Conservation (phyloP, 345 rosid species). For the Citrus cavaleriei region DNA sequence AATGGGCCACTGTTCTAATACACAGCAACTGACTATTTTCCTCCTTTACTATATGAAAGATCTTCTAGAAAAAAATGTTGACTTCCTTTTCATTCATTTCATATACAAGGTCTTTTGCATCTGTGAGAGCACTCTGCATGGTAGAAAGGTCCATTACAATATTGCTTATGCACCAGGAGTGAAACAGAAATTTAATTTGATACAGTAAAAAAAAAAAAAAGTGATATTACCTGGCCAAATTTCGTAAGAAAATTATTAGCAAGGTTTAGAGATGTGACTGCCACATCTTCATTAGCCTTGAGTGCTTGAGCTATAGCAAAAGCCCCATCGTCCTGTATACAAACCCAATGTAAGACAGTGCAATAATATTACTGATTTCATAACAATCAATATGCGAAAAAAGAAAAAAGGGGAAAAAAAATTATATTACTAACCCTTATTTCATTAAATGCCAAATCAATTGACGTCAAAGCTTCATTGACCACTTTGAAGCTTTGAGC, state of each 20-base stretch:
- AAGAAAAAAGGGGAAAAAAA: not conserved
- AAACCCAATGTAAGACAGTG: slow-evolving; percentile 9
- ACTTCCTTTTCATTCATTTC: slow-evolving; percentile 97
- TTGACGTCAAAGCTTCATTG: slow-evolving; percentile 82
- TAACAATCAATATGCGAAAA: not conserved
- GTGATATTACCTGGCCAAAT: slow-evolving; percentile 75
- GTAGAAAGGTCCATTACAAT: not conserved
- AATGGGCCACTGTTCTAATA: slow-evolving; percentile 5
- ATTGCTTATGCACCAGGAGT: not conserved
- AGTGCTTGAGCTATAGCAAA: slow-evolving; percentile 94
- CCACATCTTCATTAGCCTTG: slow-evolving; percentile 88
- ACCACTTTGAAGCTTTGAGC: slow-evolving; percentile 97
- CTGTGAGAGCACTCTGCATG: slow-evolving; percentile 79
- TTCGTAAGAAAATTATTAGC: slow-evolving; percentile 87
- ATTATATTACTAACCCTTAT: slow-evolving; percentile 54
- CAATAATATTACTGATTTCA: not conserved
- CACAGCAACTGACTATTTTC: not conserved
- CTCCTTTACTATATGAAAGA: not conserved
- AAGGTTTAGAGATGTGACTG: slow-evolving; percentile 72
- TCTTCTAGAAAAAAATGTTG: slow-evolving; percentile 67
- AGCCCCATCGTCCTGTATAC: slow-evolving; percentile 84
- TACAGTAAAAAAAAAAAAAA: not conserved
- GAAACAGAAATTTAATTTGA: not conserved
- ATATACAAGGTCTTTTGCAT: slow-evolving; percentile 87
- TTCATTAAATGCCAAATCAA: slow-evolving; percentile 91